Evolutionary conservation across 768 basidiomycete species (phyloP), one percentile per base, ranked within the genome.

Genomic region (Amanita brunnescens): DNA sequence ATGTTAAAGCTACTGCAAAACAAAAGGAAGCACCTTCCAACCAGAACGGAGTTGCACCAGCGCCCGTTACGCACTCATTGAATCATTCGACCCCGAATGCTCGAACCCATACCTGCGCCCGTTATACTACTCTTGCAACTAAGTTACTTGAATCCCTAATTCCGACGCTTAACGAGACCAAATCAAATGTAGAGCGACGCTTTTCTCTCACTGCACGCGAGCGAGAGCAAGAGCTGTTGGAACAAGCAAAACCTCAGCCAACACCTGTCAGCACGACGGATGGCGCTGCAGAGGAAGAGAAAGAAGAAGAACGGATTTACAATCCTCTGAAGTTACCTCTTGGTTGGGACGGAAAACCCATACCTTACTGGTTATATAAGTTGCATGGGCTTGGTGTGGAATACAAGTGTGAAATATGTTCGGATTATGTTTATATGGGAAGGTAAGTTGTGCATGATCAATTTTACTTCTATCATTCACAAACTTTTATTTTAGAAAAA

Each of bases 301-400:
- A 94, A 57, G 93, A 91, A 58, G 93, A 98, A 60, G 95, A 93
- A 61, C 81, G 91, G 58, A 93, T 99, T 30, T 99, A 98, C 69
- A 99, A 99, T 59, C 96, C 96, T 41, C 79, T 98, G 45, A 98
- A 98, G 70, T 72, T 98, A 37, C 96, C 96, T 12, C 75, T 97
- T 18, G 92, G 92, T 4, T 97, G 93, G 93, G 96, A 99, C 62
- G 94, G 95, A 29, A 98, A 98, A 63, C 96, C 96, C 16, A 99
- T 99, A 61, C 96, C 96, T 30, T 97, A 95, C 63, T 97, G 94
- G 94, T 59, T 99, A 49, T 99, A 94, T 72, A 98, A 98, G 68
- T 71, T 99, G 33, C 96, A 99, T 62, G 96, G 96, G 7, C 75
- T 98, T 33, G 96, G 96, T n/a, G 93, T 96, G 24, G 91, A 95